Base-by-base conservation (phyloP, 352 stramenopile species). In the Phytophthora foliorum region DNA sequence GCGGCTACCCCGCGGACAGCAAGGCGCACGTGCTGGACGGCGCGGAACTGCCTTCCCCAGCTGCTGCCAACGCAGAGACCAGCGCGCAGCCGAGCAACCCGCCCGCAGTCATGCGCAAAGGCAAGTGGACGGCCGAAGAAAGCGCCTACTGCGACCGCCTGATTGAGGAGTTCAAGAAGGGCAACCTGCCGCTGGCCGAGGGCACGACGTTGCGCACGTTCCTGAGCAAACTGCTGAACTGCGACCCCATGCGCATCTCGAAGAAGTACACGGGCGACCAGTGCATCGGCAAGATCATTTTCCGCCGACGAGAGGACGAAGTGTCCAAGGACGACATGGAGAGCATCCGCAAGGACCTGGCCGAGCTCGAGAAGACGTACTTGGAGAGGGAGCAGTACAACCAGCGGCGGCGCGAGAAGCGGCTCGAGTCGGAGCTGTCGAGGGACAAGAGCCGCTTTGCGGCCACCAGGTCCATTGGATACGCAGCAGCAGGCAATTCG, bases 211-310 rank as follows among this genome's bases (percentile, higher is more conserved):
- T 99, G 31, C 88, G 98, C 24, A 99, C 96, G 27, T 99, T 99
- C 74, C 76, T 99, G 34, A 98, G 91, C 56, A 99, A 99, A 74
- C 65, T 99, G 14, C 79, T 99, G 6, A 99, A 99, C 72, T 99
- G 98, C 74, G 97, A 99, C 80, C 97, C 98, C 8, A 99, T 99
- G 97, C 84, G 98, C 14, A 99, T 99, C 58, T 98, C 95, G 0
- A 99, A 99, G 73, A 99, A 99, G 80, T 99, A 99, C 70, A 98
- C 98, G 50, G 97, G 98, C 14, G 90, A 94, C 60, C 98, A 99
- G 68, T 99, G 96, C 69, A 99, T 99, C 63, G 97, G 98, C 69
- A 99, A 99, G 77, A 90, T 94, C 45, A 78, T 82, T 64, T 94
- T 93, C 56, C 81, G 87, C 9, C 68, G 86, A 31, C 77, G 88